A percentile compares a stretch with the other conserved stretches of the same genome.
phyloP scores from a whole-genome alignment of 495 filamentous ascomycete genomes.

The Penicillium crystallinum region DNA sequence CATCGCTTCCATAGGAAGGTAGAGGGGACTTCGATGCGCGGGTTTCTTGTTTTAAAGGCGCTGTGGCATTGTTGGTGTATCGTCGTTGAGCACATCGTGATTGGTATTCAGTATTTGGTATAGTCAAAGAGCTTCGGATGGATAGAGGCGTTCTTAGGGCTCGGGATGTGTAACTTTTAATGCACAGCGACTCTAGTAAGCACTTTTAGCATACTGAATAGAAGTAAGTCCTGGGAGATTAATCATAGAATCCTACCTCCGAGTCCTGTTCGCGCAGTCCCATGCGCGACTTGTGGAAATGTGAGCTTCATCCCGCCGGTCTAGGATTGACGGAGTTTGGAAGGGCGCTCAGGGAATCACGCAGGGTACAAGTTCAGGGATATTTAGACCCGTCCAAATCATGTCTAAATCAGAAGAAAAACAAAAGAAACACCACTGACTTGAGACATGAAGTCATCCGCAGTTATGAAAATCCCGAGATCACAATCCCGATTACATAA shows the following conservation, averaged over 20 bases:
- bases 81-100: constrained; percentile 8
- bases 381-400: neutral
- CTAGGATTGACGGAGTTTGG: constrained; percentile 3
- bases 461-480: constrained; percentile 12
- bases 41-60: neutral
- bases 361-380: neutral
- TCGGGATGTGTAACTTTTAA: neutral
- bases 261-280: constrained; percentile 15
- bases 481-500: constrained; percentile 22
- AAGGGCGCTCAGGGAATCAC: constrained; percentile 10
- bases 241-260: constrained; percentile 14
- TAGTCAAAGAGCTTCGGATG: neutral
- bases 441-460: constrained; percentile 6
- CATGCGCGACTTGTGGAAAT: constrained; percentile 22
- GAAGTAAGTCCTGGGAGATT: neutral
- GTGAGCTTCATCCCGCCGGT: constrained; percentile 32
- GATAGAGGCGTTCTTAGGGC: neutral
- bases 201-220: neutral
- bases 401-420: constrained; percentile 8
- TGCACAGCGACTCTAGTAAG: neutral
- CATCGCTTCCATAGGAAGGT: neutral
- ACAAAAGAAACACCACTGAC: constrained; percentile 11
- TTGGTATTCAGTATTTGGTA: constrained; percentile 1
- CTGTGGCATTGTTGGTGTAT: constrained; percentile 15
- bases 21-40: neutral